Base-by-base conservation (phyloP, 106 monocot genomes). In the Hemerocallis citrina region DNA sequence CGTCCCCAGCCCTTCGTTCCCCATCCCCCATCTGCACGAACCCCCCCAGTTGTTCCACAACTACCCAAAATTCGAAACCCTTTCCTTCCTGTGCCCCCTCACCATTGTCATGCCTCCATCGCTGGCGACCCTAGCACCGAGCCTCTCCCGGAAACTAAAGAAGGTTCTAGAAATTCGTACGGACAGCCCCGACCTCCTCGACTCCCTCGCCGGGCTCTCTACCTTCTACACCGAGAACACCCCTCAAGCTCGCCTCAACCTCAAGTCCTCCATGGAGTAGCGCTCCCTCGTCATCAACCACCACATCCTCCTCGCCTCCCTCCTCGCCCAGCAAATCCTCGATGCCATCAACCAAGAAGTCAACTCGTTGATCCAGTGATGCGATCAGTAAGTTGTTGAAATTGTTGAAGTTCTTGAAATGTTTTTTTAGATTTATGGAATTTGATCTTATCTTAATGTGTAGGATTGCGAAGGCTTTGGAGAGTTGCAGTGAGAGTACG, bases 161-260 rank as follows among this genome's bases (percentile, higher is more conserved):
- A 92, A 88, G 92, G 92, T 92, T 22, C 71, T 92, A 58, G 98
- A 92, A 66, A 99, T 88, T 5, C 79, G 88, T 19, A 92, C 85
- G 8, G 98, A 99, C 73, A 74, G 61, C 75, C 82, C 85, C 29
- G 88, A 99, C 65, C 80, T 99, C 63, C 75, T 85, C 21, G 72
- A 79, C 33, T 99, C 92, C 6, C 77, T 99, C 33, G 72, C 72
- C 34, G 66, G 92, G 6, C 82, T 98, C 47, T 98, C 98, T 49
- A 75, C 87, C 23, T 98, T 98, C 81, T 92, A 98, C 73, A 57
- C 24, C 47, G 84, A 98, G 31, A 98, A 98, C 82, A 85, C 85
- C 41, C 79, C 92, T 7, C 84, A 71, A 40, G 84, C 79, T 28
- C 84, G 98, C 29, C 69, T 91, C 34, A 88, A 82, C 57, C 91